Evolutionary conservation across 2,329 filamentous ascomycete genomes (phyloP).

Genomic region (Cladosporium sp.): DNA sequence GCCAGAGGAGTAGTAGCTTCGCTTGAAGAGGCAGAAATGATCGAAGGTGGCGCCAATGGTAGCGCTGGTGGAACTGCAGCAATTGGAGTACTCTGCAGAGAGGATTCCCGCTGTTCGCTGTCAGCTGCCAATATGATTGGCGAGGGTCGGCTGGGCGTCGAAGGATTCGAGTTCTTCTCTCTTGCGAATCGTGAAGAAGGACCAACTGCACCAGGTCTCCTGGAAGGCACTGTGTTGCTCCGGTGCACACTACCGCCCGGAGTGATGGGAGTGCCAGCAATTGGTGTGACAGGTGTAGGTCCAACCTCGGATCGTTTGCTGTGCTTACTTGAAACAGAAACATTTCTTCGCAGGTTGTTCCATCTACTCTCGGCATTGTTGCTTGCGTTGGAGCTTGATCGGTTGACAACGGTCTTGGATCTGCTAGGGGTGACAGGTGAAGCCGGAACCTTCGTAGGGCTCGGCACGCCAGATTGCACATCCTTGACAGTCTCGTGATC

Average conservation of each 20-base stretch:
- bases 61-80: slow-evolving; percentile 34
- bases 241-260: slow-evolving; percentile 59
- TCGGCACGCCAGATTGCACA: slow-evolving; percentile 66
- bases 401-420: slow-evolving; percentile 60
- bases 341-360: slow-evolving; percentile 78
- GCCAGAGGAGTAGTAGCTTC: slow-evolving; percentile 39
- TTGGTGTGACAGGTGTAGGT: slow-evolving; percentile 67
- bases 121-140: slow-evolving; percentile 23
- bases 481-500: slow-evolving; percentile 73
- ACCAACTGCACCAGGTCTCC: slow-evolving; percentile 66
- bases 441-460: slow-evolving; percentile 44
- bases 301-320: slow-evolving; percentile 73
- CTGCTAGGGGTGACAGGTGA: slow-evolving; percentile 46
- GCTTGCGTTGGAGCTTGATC: slow-evolving; percentile 85
- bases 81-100: slow-evolving; percentile 34
- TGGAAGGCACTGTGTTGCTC: slow-evolving; percentile 93
- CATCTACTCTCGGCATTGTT: slow-evolving; percentile 84
- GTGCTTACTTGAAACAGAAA: slow-evolving; percentile 87
- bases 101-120: slow-evolving; percentile 28
- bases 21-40: slow-evolving; percentile 43
- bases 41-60: slow-evolving; percentile 35
- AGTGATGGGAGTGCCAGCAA: slow-evolving; percentile 27
- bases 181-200: slow-evolving; percentile 63
- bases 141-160: slow-evolving; percentile 44
- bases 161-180: slow-evolving; percentile 54